phyloP scores from a whole-genome alignment of 768 basidiomycete species.

The Boletus tylopilopsis region DNA sequence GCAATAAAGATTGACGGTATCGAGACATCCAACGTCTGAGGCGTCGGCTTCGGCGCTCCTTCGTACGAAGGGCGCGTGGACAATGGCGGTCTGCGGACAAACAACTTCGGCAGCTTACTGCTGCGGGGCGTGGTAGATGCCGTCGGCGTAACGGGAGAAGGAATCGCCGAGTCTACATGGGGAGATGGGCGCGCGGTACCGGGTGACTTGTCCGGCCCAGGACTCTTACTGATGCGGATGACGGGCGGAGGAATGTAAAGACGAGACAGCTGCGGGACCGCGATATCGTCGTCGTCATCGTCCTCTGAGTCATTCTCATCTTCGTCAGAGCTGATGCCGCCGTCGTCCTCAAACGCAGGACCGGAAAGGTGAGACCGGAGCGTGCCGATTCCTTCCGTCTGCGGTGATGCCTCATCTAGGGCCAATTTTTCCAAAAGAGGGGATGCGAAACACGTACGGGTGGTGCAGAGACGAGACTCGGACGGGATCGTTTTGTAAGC shows the following conservation, averaged over 20 bases:
- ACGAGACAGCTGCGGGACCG: conserved; percentile 21
- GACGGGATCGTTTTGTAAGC: conserved; percentile 58
- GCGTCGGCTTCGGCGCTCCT: conserved; percentile 4
- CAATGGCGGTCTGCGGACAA: conserved; percentile 32
- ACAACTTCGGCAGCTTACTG: conserved; percentile 32
- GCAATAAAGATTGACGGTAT: conserved; percentile 14
- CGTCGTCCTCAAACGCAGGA: conserved; percentile 71
- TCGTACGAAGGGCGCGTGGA: conserved; percentile 32
- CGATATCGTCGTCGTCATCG: conserved; percentile 31
- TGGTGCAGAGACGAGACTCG: conserved; percentile 69
- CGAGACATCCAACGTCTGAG: not conserved
- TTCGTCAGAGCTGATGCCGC: conserved; percentile 58
- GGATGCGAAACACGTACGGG: conserved; percentile 50
- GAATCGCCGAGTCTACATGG: conserved; percentile 14
- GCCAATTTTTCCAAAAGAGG: not conserved
- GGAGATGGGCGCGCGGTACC: conserved; percentile 24
- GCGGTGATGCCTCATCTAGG: not conserved
- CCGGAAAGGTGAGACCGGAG: conserved; percentile 57
- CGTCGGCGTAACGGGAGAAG: conserved; percentile 29
- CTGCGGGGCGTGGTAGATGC: conserved; percentile 20
- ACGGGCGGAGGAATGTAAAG: conserved; percentile 22
- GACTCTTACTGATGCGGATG: conserved; percentile 19
- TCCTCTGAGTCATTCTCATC: conserved; percentile 35
- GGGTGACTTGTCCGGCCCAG: conserved; percentile 16
- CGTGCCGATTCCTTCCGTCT: conserved; percentile 89